Evolutionary conservation across 140 eudicot species (phyloP).

Genomic region (Stevia rebaudiana): DNA sequence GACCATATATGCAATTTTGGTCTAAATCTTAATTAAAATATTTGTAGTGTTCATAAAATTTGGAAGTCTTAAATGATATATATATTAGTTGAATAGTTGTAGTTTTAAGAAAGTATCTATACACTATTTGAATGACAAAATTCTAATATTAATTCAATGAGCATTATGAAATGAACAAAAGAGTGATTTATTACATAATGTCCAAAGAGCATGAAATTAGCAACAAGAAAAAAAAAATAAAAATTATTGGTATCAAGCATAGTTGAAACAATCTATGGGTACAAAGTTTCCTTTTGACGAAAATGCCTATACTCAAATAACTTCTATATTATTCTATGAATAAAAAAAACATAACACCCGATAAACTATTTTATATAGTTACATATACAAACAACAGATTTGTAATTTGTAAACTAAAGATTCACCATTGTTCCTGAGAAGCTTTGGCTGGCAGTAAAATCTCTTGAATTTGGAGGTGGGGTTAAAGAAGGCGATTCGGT

Average conservation of each 20-base stretch:
- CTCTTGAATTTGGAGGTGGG: conserved; percentile 42
- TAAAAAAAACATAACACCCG: background rate
- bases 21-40: no score
- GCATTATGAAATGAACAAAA: background rate
- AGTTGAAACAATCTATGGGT: conserved; percentile 15
- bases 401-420: conserved; percentile 1
- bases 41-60: no score
- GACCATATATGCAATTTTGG: no score
- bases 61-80: no score
- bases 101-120: background rate
- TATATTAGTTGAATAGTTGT: no score
- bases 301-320: conserved; percentile 16
- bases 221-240: background rate
- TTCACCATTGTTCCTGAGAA: conserved; percentile 36
- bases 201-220: background rate
- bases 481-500: conserved; percentile 46
- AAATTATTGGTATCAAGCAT: conserved; percentile 13
- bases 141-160: background rate
- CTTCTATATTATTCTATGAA: conserved; percentile 7
- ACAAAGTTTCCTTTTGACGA: conserved; percentile 17
- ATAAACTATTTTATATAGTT: background rate
- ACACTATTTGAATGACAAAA: background rate
- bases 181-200: background rate
- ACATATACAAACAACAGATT: background rate
- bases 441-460: conserved; percentile 33